Percentiles rank a stretch among this genome's conserved stretches.
These are phyloP conservation scores for Immersiella caudata DNA, from an alignment of 495 filamentous ascomycete genomes.

Conservation along the genomic window DNA sequence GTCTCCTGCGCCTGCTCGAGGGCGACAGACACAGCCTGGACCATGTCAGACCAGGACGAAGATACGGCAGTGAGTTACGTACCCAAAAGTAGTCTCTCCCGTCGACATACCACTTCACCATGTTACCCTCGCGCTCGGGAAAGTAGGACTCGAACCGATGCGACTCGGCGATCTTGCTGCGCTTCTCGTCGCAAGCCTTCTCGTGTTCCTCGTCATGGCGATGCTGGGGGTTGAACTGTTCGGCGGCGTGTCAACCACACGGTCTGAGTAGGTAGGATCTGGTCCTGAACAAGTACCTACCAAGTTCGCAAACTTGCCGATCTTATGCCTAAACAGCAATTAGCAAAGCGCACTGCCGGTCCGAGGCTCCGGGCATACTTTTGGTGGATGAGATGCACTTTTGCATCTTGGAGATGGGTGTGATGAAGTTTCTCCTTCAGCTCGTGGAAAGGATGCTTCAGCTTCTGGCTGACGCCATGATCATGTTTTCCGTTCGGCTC, in stretches of 20 bases:
- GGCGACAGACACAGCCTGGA: conserved; percentile 73
- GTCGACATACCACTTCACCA: conserved; percentile 96
- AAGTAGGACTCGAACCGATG: conserved; percentile 90
- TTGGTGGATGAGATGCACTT: conserved; percentile 50
- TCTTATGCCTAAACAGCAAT: conserved; percentile 45
- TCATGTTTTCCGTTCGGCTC: conserved; percentile 22
- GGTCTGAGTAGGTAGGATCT: background rate
- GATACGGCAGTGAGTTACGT: too few species aligned
- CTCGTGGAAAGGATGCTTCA: conserved; percentile 37
- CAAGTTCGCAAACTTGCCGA: conserved; percentile 59
- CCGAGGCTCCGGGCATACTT: conserved; percentile 41
- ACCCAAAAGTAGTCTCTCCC: conserved; percentile 86
- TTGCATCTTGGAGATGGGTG: conserved; percentile 51
- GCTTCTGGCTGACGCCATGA: conserved; percentile 11
- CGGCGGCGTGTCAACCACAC: conserved; percentile 12
- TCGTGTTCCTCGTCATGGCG: conserved; percentile 95
- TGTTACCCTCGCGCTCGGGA: conserved; percentile 79
- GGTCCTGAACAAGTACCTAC: conserved; percentile 34
- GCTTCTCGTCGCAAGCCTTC: conserved; percentile 77
- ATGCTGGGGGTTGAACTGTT: conserved; percentile 78
- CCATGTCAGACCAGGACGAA: too few species aligned
- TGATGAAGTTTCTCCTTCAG: conserved; percentile 53
- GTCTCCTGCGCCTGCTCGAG: conserved; percentile 86
- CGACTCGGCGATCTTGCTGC: conserved; percentile 67
- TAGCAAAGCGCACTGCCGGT: background rate